These are phyloP conservation scores for Parachaetomium inaequale DNA, from an alignment of 495 filamentous ascomycete genomes.

Conservation along the genomic window DNA sequence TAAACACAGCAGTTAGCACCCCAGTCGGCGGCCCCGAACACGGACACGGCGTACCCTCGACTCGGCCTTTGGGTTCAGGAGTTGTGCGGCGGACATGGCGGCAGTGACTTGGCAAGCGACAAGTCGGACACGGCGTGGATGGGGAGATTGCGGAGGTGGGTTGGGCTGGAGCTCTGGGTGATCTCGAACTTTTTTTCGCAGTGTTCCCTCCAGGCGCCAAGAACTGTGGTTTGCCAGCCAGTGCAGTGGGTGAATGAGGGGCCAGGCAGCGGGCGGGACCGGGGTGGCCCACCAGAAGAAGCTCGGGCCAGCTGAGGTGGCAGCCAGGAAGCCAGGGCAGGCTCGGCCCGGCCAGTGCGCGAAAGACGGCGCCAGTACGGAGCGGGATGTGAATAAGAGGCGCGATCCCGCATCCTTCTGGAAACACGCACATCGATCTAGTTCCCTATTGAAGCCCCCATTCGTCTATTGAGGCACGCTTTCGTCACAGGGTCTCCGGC, in stretches of 20 bases:
- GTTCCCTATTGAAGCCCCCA: neutral
- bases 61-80: constrained; percentile 97
- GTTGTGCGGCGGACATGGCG: constrained; percentile 84
- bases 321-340: no score
- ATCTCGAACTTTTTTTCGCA: constrained; percentile 39
- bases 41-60: constrained; percentile 65
- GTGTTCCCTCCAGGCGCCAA: constrained; percentile 26
- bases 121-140: constrained; percentile 11
- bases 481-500: neutral
- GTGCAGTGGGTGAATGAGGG: constrained; percentile 23
- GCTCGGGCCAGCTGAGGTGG: constrained; percentile 29
- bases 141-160: constrained; percentile 19
- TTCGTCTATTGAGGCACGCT: neutral
- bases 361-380: neutral
- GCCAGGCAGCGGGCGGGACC: constrained; percentile 28
- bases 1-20: constrained; percentile 28
- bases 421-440: neutral
- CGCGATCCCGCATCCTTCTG: neutral
- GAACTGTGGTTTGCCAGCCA: constrained; percentile 10
- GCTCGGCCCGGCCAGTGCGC: neutral
- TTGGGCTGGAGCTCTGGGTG: constrained; percentile 25
- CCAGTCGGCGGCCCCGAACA: constrained; percentile 10
- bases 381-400: neutral
- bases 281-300: constrained; percentile 22
- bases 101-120: constrained; percentile 15